Conservation (phyloP, 345 rosid species). For the Eucalyptus lansdowneana region DNA sequence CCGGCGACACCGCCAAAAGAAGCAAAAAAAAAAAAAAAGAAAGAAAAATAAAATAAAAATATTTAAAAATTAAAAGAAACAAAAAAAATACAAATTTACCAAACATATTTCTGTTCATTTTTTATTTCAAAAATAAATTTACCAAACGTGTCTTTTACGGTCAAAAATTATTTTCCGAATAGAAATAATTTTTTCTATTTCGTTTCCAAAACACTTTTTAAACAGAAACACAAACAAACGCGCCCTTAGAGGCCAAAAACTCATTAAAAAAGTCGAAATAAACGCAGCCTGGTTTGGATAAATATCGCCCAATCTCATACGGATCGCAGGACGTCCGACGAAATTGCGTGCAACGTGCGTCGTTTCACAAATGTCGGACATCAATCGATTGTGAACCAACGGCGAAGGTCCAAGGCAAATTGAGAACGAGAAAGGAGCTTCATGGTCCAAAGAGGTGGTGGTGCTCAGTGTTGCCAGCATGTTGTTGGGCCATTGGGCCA, state of each 20-base stretch:
- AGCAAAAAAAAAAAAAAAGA: no score
- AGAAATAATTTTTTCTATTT: no score
- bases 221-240: no score
- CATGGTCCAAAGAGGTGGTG: background rate
- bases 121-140: fast-evolving
- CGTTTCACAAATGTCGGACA: background rate
- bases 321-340: background rate
- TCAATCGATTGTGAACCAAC: background rate
- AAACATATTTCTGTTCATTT: no score
- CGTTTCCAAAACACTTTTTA: fast-evolving
- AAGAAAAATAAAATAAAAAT: no score
- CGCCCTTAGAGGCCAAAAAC: no score
- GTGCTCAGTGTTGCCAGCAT: background rate
- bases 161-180: fast-evolving
- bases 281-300: background rate
- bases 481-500: background rate
- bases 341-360: background rate
- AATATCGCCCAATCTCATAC: background rate
- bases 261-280: no score
- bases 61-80: no score
- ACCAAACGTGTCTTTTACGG: fast-evolving
- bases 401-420: background rate
- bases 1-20: no score
- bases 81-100: no score
- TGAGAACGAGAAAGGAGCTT: no score